phyloP scores from a whole-genome alignment of 805 yeast genomes.

The Yarrowia divulgata region DNA sequence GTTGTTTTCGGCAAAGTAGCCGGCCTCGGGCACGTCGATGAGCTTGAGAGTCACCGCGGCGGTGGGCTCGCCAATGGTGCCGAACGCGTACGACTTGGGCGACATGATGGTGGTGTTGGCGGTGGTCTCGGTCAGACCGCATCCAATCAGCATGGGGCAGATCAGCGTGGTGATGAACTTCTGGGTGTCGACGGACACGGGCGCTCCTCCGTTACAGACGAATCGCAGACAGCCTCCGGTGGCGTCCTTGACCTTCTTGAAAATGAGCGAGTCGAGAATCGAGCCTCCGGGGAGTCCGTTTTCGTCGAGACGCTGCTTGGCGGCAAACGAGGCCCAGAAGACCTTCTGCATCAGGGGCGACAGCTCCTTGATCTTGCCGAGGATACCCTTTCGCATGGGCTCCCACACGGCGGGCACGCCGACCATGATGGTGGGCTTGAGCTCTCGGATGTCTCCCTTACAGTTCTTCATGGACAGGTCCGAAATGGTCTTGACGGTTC shows the following conservation, averaged over 20 bases:
- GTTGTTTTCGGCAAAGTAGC: constrained; percentile 85
- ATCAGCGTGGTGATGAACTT: constrained; percentile 75
- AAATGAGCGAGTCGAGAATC: constrained; percentile 73
- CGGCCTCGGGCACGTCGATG: constrained; percentile 89
- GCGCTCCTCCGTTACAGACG: constrained; percentile 91
- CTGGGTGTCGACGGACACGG: constrained; percentile 82
- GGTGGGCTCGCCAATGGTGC: constrained; percentile 81
- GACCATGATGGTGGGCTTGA: constrained; percentile 92
- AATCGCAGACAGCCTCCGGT: constrained; percentile 88
- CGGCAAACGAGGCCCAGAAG: constrained; percentile 86
- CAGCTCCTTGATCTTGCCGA: constrained; percentile 71
- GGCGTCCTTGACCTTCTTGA: constrained; percentile 88
- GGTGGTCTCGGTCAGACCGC: constrained; percentile 95
- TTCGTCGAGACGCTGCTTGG: constrained; percentile 68
- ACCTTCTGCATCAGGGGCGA: constrained; percentile 74
- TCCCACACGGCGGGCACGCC: constrained; percentile 99
- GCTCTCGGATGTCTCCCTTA: constrained; percentile 83
- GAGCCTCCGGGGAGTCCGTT: constrained; percentile 77
- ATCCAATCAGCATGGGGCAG: constrained; percentile 90
- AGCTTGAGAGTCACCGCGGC: constrained; percentile 87
- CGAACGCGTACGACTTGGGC: constrained; percentile 70
- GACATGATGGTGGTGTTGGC: constrained; percentile 82
- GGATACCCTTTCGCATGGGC: constrained; percentile 88
- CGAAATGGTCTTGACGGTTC: constrained; percentile 87
- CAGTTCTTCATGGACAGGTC: constrained; percentile 84